Percentiles rank a stretch among this genome's conserved stretches.
Evolutionary conservation across 257 asterid genomes (phyloP).

Genomic region (Solanum megistacrolobum): DNA sequence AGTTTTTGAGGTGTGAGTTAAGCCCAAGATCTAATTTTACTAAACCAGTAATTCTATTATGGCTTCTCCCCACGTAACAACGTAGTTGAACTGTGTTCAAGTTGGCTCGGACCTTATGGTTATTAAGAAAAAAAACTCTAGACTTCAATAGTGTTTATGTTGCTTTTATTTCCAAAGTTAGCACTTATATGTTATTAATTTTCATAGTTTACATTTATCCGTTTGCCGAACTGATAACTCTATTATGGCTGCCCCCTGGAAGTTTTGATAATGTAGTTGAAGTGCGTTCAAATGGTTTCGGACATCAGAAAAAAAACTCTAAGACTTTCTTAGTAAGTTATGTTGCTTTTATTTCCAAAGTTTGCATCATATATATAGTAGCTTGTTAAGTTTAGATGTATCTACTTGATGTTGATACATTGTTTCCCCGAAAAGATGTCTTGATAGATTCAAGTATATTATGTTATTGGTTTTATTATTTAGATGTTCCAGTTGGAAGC

Average conservation of each 20-base stretch:
- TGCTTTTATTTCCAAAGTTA: not conserved
- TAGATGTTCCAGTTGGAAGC: not conserved
- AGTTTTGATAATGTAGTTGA: not conserved
- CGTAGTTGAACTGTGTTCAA: not conserved
- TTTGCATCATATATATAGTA: not conserved
- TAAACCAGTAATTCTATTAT: not conserved
- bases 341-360: not conserved
- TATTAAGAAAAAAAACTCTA: too few relatives aligned
- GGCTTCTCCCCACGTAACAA: not conserved
- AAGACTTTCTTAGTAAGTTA: not conserved
- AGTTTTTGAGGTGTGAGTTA: not conserved
- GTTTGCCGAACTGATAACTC: not conserved
- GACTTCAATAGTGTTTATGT: not conserved
- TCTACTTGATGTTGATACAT: not conserved
- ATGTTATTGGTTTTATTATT: not conserved
- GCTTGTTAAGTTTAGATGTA: not conserved
- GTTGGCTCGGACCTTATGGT: not conserved
- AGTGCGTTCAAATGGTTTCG: constrained; percentile 10
- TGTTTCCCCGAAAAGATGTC: not conserved
- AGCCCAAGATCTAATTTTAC: fast-evolving
- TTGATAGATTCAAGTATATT: not conserved
- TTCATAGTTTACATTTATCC: not conserved
- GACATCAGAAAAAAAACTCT: not conserved
- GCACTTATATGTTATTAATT: not conserved
- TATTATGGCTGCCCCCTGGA: not conserved